Evolutionary conservation across 345 rosid species (phyloP), one percentile per base, ranked within the genome.

Genomic region (Capsella bursapastoris): DNA sequence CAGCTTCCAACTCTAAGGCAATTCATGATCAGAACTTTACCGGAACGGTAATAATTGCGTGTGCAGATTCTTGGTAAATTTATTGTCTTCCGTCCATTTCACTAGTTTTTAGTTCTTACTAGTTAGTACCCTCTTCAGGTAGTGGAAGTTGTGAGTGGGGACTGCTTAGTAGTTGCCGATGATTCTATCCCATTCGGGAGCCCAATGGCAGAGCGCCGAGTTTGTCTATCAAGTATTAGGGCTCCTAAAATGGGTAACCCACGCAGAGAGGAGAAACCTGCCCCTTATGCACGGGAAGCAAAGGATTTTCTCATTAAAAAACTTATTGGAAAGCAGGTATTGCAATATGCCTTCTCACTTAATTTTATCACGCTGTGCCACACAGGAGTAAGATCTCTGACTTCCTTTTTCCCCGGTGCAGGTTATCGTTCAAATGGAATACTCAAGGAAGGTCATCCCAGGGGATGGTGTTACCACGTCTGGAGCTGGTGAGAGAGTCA

Each of bases 351-450:
- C 48, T 47, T 61, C 9, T 6, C 37, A 32, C 60, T 43, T 60
- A 27, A 72, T 9, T 9, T 41, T 35, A 43, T 6, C 49, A 10
- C 7, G 1, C 4, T 55, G 8, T 15, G 45, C 60, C 12, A 7
- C 66, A 48, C 57, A 64, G 38, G 51, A 57, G 16, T 64, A 51
- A 65, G 44, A 78, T 50, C 63, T 41, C 51, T 78, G 69, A 78
- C 63, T 49, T 66, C 45, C 7, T 59, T 65, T 59, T 59, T 16
- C 3, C 64, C 3, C 1, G 14, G 35, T 59, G 49, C 83, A 96
- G 99, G 99, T 96, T 68, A 82, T 56, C 64, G 96, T 96, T 68
- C 87, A 85, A 82, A 96, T 90, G 99, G 99, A 96, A 79, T 96
- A 96, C 78, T 87, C 95, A 14, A 88, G 98, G 84, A 92, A 89